A percentile compares a stretch with the other conserved stretches of the same genome.
Conservation (phyloP, 202 grass and related monocot species). For the Musa balbisiana region DNA sequence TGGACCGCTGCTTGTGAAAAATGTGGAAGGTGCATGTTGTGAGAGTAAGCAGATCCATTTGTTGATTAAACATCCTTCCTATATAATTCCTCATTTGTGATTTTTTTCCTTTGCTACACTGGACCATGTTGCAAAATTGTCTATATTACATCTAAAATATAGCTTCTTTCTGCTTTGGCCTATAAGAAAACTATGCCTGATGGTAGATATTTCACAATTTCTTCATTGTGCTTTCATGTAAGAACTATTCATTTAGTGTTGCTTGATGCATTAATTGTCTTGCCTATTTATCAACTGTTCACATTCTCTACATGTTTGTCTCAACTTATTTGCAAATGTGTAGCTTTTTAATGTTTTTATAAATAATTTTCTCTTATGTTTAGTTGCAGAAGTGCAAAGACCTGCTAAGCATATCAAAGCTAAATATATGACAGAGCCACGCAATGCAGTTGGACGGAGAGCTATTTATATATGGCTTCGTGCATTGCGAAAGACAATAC, state of each 20-base stretch:
- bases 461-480: slow-evolving; percentile 40
- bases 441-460: slow-evolving; percentile 12
- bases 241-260: too few species aligned
- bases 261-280: background rate
- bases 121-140: background rate
- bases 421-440: slow-evolving; percentile 19
- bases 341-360: background rate
- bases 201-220: too few species aligned
- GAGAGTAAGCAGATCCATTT: background rate
- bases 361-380: slow-evolving; percentile 6
- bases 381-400: slow-evolving; percentile 38
- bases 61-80: background rate
- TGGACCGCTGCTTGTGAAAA: too few species aligned
- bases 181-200: background rate
- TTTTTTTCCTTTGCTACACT: background rate
- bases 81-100: background rate
- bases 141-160: background rate
- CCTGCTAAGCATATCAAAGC: slow-evolving; percentile 14
- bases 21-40: background rate
- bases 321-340: background rate
- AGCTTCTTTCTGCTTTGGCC: background rate
- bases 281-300: background rate
- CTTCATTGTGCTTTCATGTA: too few species aligned
- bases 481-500: slow-evolving; percentile 53
- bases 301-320: background rate